Evolutionary conservation across 2,329 filamentous ascomycete genomes (phyloP), one percentile per base, ranked within the genome.

Genomic region (Neurospora crassa): DNA sequence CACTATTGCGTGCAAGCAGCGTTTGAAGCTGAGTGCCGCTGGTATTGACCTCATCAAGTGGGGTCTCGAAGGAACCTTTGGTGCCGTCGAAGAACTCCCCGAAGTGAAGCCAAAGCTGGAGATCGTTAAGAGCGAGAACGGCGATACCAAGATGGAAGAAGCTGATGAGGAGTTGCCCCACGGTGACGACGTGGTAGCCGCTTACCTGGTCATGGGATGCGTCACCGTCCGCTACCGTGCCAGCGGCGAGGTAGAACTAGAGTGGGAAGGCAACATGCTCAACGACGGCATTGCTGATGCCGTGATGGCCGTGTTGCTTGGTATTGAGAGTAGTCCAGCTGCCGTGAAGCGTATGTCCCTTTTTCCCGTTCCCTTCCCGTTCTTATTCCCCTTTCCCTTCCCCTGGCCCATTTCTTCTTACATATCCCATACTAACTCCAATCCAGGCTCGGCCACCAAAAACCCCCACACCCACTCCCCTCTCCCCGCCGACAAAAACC

Each of bases 211-310:
- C 77, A 98, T 99, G 95, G 95, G 94, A 74, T 96, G 92, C 80
- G 90, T 97, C 40, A 89, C 89, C 8, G 89, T 98, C n/a, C 88
- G 90, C 24, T 94, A 96, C 81, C 87, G 87, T 74, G 87, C 85
- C 73, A 90, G 89, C 75, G 92, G 94, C 71, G 91, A 96, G 78
- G 88, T 97, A 6, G 94, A 96, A 79, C 85, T 98, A 2, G 94
- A 97, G 81, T 99, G 96, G 96, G 95, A 98, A 80, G 96, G 94
- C 71, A 99, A 98, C 79, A 92, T 97, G 83, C 90, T 97, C 78
- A 99, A 98, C 80, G 96, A 99, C 78, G 93, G 94, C 73, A 96
- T 99, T 77, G 96, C 96, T n/a, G 96, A 99, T 81, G 94, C 96
- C 18, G 92, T 98, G 70, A 93, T 98, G 86, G 94, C 94, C 0